Evolutionary conservation across 2,329 filamentous ascomycete species (phyloP), one percentile per base, ranked within the genome.

Genomic region (Acarospora socialis): DNA sequence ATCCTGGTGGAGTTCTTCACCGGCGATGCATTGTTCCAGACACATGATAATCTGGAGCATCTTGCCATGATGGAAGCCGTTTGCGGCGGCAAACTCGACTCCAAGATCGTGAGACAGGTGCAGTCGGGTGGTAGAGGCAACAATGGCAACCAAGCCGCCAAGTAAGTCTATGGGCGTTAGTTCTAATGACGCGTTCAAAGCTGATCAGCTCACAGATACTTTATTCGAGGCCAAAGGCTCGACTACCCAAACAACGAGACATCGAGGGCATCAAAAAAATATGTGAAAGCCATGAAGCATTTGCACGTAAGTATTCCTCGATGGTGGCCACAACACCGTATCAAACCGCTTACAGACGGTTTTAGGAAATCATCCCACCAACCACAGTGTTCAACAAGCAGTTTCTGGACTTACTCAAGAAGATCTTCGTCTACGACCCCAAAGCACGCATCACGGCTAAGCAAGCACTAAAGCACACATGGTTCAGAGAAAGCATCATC

Each of bases 1-100:
- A 77, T 77, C 34, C 54, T 77, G 7, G 73, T 77, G 19, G 73
- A 77, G 42, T 77, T 77, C 49, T 77, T 72, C 55, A 77, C 73
- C 0, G 73, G 73, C 7, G 73, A 77, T 50, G 73, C 73, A 25
- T 56, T 77, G 3, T 77, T 77, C 55, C 73, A 77, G 48, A 77
- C 73, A 1, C 73, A 77, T 47, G 73, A 77, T 51, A 77, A 76
- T 40, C 61, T 74, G 19, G 73, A 77, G 48, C 73, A 77, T 49
- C 61, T 77, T 28, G 72, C 71, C 21, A 77, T 77, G 73, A 77
- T 77, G 73, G 72, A 77, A 50, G 61, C 63, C 7, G 69, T 74
- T 6, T 73, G 70, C 46, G 65, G 63, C 23, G 55, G 57, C 27
- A 65, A 63, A 42, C 64, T 74, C 25, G 70, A 74, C 37, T 50